Conservation (phyloP, 495 filamentous ascomycete species). For the Penicillium taxi region DNA sequence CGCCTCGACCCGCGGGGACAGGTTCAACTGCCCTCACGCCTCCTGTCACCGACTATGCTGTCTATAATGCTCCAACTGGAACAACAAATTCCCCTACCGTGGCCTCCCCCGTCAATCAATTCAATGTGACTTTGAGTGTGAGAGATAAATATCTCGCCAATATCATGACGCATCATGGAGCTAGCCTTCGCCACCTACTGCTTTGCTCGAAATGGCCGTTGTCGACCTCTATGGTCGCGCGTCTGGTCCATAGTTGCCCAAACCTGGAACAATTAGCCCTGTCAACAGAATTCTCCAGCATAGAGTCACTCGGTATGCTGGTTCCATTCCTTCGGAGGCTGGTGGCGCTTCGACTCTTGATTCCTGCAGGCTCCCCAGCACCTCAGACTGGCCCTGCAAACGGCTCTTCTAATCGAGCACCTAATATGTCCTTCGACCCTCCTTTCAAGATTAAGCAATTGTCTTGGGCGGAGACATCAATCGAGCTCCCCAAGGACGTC, state of each 20-base stretch:
- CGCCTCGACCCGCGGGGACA: slow-evolving; percentile 13
- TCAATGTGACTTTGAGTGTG: slow-evolving; percentile 22
- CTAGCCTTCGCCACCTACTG: slow-evolving; percentile 48
- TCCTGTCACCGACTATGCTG: slow-evolving; percentile 15
- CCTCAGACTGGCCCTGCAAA: slow-evolving; percentile 2
- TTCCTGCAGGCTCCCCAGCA: slow-evolving; percentile 21
- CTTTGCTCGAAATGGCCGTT: slow-evolving; percentile 52
- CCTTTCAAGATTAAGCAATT: neutral
- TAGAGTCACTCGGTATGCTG: slow-evolving; percentile 37
- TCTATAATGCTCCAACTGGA: slow-evolving; percentile 2
- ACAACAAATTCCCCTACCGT: slow-evolving; percentile 16
- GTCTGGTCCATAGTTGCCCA: slow-evolving; percentile 46
- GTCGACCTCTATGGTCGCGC: slow-evolving; percentile 37
- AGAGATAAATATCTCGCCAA: slow-evolving; percentile 38
- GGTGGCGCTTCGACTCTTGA: slow-evolving; percentile 35
- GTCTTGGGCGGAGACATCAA: neutral
- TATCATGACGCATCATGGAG: slow-evolving; percentile 41
- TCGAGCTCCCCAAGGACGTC: slow-evolving; percentile 2
- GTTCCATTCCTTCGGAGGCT: slow-evolving; percentile 45
- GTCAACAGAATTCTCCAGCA: slow-evolving; percentile 36
- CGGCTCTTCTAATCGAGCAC: neutral
- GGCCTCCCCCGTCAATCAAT: slow-evolving; percentile 21
- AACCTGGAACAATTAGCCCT: slow-evolving; percentile 52
- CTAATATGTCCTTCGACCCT: neutral
- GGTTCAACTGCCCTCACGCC: slow-evolving; percentile 23